Evolutionary conservation across 495 filamentous ascomycete genomes (phyloP).

Genomic region (Annulohypoxylon stygium): DNA sequence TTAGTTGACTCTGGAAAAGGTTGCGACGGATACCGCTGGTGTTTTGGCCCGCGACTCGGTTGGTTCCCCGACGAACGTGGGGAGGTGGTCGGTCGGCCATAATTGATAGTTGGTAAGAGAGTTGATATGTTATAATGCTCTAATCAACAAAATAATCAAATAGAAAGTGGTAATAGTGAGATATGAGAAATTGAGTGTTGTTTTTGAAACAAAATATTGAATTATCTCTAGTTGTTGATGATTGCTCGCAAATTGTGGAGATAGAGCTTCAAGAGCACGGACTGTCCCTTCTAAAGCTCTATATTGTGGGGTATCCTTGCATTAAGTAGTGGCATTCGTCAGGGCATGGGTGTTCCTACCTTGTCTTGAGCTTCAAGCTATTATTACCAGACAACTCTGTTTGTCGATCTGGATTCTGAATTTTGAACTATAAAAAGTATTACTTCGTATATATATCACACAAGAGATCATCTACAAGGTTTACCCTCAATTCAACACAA

Average conservation of each 20-base stretch:
- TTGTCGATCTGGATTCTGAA: background rate
- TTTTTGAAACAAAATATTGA: background rate
- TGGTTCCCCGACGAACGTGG: conserved; percentile 36
- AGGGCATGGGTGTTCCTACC: conserved; percentile 10
- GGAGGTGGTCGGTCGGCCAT: conserved; percentile 51
- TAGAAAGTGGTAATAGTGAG: background rate
- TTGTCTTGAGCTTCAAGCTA: conserved; percentile 4
- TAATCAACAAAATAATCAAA: background rate
- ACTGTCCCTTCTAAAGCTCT: background rate
- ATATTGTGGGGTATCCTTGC: conserved; percentile 37
- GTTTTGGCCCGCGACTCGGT: conserved; percentile 39
- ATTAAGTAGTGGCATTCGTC: background rate
- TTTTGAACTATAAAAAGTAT: background rate
- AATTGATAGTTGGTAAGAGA: background rate
- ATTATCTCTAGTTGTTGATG: background rate
- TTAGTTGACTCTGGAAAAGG: conserved; percentile 79
- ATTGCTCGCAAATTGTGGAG: background rate
- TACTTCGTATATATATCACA: background rate
- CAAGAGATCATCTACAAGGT: background rate
- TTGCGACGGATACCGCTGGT: conserved; percentile 71
- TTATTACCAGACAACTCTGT: background rate
- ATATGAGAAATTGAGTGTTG: background rate
- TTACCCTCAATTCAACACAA: background rate
- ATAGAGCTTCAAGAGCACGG: background rate
- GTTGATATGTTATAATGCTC: background rate